Conservation (phyloP, 2,329 filamentous ascomycete genomes). For the Lasiodiplodia citricola region DNA sequence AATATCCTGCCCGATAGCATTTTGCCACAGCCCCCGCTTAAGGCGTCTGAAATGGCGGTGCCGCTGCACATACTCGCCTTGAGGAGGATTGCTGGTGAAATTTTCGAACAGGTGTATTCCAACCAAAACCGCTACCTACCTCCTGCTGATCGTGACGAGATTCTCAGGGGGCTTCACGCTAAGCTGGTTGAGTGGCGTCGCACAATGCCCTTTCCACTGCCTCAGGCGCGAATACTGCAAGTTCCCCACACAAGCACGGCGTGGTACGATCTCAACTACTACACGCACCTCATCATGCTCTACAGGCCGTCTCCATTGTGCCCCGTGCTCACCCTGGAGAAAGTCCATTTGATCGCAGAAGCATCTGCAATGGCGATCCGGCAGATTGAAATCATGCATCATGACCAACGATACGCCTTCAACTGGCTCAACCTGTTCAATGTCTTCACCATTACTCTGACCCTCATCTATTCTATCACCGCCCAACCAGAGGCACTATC, state of each 20-base stretch:
- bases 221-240: constrained; percentile 11
- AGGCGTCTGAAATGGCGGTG: constrained; percentile 39
- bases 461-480: constrained; percentile 52
- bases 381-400: constrained; percentile 47
- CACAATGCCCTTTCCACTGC: constrained; percentile 16
- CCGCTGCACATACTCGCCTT: constrained; percentile 51
- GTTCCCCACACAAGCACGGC: constrained; percentile 52
- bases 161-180: constrained; percentile 45
- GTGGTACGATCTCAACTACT: constrained; percentile 58
- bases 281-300: constrained; percentile 52
- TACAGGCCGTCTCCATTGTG: constrained; percentile 53
- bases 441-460: constrained; percentile 51
- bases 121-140: constrained; percentile 27
- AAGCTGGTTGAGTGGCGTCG: constrained; percentile 53
- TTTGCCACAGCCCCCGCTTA: constrained; percentile 29
- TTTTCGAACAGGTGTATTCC: constrained; percentile 47
- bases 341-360: constrained; percentile 46
- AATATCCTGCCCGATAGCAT: constrained; percentile 18
- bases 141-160: constrained; percentile 31
- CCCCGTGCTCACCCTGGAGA: constrained; percentile 43
- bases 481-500: constrained; percentile 41
- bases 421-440: constrained; percentile 51
- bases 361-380: constrained; percentile 52
- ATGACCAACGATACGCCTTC: constrained; percentile 49
- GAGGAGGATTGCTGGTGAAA: constrained; percentile 50